Evolutionary conservation across 139 green algal genomes (phyloP).

Genomic region (Pleodorina starrii): DNA sequence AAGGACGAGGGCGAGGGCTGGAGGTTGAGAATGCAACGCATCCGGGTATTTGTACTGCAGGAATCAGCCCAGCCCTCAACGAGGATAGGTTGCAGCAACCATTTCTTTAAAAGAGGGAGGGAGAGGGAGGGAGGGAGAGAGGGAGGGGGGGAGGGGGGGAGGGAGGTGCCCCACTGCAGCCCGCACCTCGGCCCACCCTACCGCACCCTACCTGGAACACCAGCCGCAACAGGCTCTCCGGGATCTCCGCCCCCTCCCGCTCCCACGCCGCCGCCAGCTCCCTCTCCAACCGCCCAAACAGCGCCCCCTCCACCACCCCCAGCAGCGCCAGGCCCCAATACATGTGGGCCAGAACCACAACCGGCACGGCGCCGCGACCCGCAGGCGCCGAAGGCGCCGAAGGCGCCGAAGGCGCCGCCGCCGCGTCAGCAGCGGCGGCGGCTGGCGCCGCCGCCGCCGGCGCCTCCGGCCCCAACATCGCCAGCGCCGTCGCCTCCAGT

Average conservation of each 20-base stretch:
- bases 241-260: slow-evolving; percentile 5
- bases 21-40: no score
- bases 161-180: no score
- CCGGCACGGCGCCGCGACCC: not conserved
- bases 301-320: slow-evolving; percentile 22
- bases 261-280: slow-evolving; percentile 46
- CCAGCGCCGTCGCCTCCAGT: not conserved
- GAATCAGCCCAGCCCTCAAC: no score
- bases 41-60: no score
- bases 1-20: no score
- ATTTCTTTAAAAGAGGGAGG: no score
- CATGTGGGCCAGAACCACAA: slow-evolving; percentile 48
- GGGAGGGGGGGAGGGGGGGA: no score
- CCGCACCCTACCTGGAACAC: slow-evolving; percentile 46
- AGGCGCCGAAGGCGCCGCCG: not conserved
- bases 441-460: not conserved
- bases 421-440: not conserved
- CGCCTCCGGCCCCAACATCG: not conserved
- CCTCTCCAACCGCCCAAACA: slow-evolving; percentile 1
- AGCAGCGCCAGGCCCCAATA: slow-evolving; percentile 62
- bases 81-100: no score
- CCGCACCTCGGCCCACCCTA: not conserved
- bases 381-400: not conserved
- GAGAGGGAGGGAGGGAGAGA: no score
- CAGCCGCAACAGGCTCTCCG: slow-evolving; percentile 38